phyloP scores from a whole-genome alignment of 2,329 filamentous ascomycete genomes.

The Exophiala lecanii-corni region DNA sequence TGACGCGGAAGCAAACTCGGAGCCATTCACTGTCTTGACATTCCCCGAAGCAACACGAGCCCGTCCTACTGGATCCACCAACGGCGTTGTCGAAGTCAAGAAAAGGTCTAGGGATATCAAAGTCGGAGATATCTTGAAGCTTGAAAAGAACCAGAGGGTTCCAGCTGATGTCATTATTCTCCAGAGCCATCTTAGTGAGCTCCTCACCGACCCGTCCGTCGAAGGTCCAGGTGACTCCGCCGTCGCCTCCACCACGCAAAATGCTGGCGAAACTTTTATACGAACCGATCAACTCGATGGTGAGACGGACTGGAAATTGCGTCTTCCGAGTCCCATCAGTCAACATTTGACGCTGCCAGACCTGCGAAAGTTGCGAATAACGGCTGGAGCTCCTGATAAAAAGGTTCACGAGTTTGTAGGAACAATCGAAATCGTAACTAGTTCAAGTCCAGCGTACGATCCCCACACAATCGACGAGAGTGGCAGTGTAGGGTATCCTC shows the following conservation, averaged over 20 bases:
- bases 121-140: conserved; percentile 91
- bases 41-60: conserved; percentile 43
- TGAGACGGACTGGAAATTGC: conserved; percentile 97
- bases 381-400: conserved; percentile 83
- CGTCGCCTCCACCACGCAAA: conserved; percentile 5
- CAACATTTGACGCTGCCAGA: conserved; percentile 72
- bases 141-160: conserved; percentile 86
- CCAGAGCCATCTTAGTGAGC: conserved; percentile 67
- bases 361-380: conserved; percentile 62
- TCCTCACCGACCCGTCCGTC: conserved; percentile 30
- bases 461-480: conserved; percentile 32
- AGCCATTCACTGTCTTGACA: conserved; percentile 72
- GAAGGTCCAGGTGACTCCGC: conserved; percentile 23
- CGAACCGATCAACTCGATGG: conserved; percentile 95
- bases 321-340: conserved; percentile 78
- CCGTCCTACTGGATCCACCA: conserved; percentile 24
- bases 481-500: conserved; percentile 2
- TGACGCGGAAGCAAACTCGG: conserved; percentile 91
- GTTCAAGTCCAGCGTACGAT: conserved; percentile 44
- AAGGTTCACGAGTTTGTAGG: conserved; percentile 94
- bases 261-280: conserved; percentile 82
- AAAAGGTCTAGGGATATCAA: conserved; percentile 84
- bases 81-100: conserved; percentile 53
- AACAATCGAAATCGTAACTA: conserved; percentile 70
- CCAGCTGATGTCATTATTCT: conserved; percentile 92